Conservation (phyloP, 257 asterid species). For the Plantago ovata region DNA sequence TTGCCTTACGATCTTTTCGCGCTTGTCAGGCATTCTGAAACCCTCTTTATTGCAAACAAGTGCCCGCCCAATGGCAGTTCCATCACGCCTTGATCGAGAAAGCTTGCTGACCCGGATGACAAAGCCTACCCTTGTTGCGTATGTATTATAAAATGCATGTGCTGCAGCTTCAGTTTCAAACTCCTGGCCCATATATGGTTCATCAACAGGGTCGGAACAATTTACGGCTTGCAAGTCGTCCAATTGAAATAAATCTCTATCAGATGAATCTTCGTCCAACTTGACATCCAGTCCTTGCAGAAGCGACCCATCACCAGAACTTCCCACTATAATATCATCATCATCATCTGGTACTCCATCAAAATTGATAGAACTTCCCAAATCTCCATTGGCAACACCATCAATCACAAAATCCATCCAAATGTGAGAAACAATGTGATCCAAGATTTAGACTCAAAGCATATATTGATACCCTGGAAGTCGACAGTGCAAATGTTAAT, state of each 20-base stretch:
- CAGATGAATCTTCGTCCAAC: constrained; percentile 59
- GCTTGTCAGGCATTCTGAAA: constrained; percentile 83
- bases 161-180: constrained; percentile 95
- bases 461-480: constrained; percentile 22
- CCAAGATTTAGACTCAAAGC: constrained; percentile 12
- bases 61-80: constrained; percentile 95
- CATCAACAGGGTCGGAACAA: constrained; percentile 45
- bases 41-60: constrained; percentile 99
- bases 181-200: constrained; percentile 85
- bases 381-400: constrained; percentile 64
- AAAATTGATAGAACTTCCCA: constrained; percentile 57
- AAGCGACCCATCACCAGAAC: constrained; percentile 54
- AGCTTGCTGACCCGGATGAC: constrained; percentile 96
- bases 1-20: constrained; percentile 89
- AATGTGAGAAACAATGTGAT: constrained; percentile 19
- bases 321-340: constrained; percentile 42
- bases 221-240: constrained; percentile 59
- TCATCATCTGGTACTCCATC: constrained; percentile 48
- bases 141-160: constrained; percentile 83
- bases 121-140: constrained; percentile 84
- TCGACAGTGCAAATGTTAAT: neutral
- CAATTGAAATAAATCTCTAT: constrained; percentile 44
- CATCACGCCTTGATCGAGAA: constrained; percentile 97
- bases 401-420: constrained; percentile 86
- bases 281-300: constrained; percentile 59